Evolutionary conservation across 345 rosid genomes (phyloP).

Genomic region (Hibiscus tridactylites): DNA sequence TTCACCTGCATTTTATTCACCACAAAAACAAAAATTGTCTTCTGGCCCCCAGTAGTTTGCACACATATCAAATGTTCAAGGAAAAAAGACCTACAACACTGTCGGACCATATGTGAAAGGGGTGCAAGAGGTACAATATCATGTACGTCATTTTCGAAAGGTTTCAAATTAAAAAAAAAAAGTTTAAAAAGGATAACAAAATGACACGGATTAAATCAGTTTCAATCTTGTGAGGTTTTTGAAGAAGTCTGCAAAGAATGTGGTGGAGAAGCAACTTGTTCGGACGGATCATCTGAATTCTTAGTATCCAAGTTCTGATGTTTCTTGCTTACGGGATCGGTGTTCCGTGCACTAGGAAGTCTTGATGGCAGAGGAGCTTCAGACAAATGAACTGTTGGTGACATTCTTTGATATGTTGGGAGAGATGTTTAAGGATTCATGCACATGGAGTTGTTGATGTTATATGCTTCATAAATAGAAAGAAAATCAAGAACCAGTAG

Average conservation of each 20-base stretch:
- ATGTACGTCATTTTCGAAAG: not conserved
- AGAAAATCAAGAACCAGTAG: no score
- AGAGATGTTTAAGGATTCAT: no score
- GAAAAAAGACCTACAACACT: not conserved
- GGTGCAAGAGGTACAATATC: not conserved
- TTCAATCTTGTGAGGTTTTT: not conserved
- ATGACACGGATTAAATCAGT: not conserved
- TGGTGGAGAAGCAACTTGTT: not conserved
- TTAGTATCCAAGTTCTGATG: not conserved
- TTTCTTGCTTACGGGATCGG: not conserved
- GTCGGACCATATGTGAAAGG: not conserved
- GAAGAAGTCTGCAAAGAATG: not conserved
- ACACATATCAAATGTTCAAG: conserved; percentile 10
- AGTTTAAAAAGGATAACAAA: not conserved
- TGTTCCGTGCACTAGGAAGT: not conserved
- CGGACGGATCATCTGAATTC: not conserved
- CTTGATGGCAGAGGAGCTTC: not conserved
- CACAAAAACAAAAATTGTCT: conserved; percentile 22
- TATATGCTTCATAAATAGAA: no score
- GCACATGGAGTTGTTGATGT: no score
- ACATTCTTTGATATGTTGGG: not conserved
- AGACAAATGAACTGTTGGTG: not conserved
- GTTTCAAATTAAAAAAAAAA: not conserved
- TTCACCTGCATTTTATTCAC: not conserved
- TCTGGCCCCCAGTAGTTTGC: conserved; percentile 18